Evolutionary conservation across 177 flowering plant genomes (phyloP).

Genomic region (Vitis hybrid): DNA sequence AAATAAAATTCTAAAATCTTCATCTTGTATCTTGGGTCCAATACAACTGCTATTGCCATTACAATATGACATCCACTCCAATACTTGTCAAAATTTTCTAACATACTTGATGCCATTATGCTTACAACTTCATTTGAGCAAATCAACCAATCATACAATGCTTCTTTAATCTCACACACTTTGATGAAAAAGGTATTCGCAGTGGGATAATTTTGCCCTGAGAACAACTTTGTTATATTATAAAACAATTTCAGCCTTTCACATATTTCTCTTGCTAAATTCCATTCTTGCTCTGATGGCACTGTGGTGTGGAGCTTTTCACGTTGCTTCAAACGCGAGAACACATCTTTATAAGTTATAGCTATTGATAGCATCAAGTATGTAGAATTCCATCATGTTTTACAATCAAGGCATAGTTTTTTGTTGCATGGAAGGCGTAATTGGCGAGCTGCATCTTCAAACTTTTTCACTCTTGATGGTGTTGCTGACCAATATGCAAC

Average conservation of each 20-base stretch:
- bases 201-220: background rate
- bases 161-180: conserved; percentile 3
- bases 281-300: conserved; percentile 10
- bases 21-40: background rate
- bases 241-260: conserved; percentile 8
- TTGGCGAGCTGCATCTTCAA: background rate
- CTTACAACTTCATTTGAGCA: background rate
- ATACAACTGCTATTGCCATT: background rate
- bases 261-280: conserved; percentile 13
- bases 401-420: conserved; percentile 10
- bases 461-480: background rate
- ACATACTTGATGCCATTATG: conserved; percentile 1
- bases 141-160: conserved; percentile 1
- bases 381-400: conserved; percentile 7
- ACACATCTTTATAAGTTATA: too few species aligned
- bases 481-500: conserved; percentile 8
- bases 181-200: background rate
- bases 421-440: background rate
- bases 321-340: too few species aligned
- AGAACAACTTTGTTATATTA: background rate
- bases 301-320: background rate
- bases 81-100: conserved; percentile 6
- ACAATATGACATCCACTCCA: background rate
- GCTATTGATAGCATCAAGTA: conserved; percentile 8
- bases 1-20: too few species aligned